Evolutionary conservation across 2,329 filamentous ascomycete genomes (phyloP).

Genomic region (Akanthomyces lecanii): DNA sequence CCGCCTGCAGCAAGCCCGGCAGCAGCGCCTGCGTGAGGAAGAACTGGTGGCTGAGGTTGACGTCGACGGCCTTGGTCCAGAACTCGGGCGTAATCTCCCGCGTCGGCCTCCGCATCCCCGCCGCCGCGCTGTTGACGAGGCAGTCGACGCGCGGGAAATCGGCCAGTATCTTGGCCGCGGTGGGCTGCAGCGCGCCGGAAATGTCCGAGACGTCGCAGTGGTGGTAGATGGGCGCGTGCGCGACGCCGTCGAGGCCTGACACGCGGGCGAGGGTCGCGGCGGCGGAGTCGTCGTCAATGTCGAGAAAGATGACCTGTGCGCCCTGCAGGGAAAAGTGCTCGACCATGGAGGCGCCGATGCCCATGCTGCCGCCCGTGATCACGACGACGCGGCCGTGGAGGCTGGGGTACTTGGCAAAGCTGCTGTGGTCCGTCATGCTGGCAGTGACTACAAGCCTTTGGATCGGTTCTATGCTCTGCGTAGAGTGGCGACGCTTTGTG

Average conservation of each 20-base stretch:
- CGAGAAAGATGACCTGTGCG: slow-evolving; percentile 37
- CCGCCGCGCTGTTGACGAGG: slow-evolving; percentile 80
- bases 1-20: slow-evolving; percentile 62
- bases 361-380: slow-evolving; percentile 38
- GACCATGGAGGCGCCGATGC: slow-evolving; percentile 37
- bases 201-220: slow-evolving; percentile 37
- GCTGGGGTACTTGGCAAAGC: slow-evolving; percentile 32
- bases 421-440: slow-evolving; percentile 1
- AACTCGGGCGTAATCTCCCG: slow-evolving; percentile 31
- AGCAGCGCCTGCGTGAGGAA: slow-evolving; percentile 70
- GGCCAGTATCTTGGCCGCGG: slow-evolving; percentile 28
- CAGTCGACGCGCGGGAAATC: slow-evolving; percentile 63
- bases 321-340: slow-evolving; percentile 37
- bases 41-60: slow-evolving; percentile 43
- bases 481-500: background rate
- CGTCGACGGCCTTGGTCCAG: slow-evolving; percentile 36
- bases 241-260: slow-evolving; percentile 16
- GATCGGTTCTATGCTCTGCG: background rate
- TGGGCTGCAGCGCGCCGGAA: slow-evolving; percentile 24
- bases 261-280: slow-evolving; percentile 23
- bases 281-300: slow-evolving; percentile 30
- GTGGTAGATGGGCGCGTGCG: slow-evolving; percentile 30
- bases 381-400: slow-evolving; percentile 33
- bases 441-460: background rate
- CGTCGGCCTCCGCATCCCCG: slow-evolving; percentile 19